Percentiles rank a stretch among this genome's conserved stretches.
These are phyloP conservation scores for Globisporangium echinulatum DNA, from an alignment of 352 stramenopile species.

Conservation along the genomic window DNA sequence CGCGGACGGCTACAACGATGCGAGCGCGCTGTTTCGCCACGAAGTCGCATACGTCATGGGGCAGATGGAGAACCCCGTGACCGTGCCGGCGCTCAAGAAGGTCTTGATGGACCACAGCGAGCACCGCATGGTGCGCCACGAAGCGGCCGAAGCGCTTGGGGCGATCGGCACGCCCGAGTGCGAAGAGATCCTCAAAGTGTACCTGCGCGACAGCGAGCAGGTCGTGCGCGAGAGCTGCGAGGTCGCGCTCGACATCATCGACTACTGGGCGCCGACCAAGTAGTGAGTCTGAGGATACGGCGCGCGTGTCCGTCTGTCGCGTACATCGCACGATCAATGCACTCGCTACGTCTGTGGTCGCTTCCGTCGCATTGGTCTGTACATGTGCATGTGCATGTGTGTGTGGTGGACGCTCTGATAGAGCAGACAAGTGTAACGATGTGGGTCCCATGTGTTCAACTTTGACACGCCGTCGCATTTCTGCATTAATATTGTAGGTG, in stretches of 20 bases:
- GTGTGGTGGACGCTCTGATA: too few species aligned
- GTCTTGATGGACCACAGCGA: slow-evolving; percentile 87
- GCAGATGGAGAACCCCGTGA: slow-evolving; percentile 88
- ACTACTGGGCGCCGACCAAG: slow-evolving; percentile 90
- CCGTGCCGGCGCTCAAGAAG: slow-evolving; percentile 82
- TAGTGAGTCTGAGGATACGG: slow-evolving; percentile 8
- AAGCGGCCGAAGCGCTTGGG: slow-evolving; percentile 95
- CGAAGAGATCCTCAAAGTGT: slow-evolving; percentile 83
- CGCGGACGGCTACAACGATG: slow-evolving; percentile 62
- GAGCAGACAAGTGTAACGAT: too few species aligned
- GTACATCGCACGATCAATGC: not conserved
- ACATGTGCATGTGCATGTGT: too few species aligned
- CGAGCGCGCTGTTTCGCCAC: slow-evolving; percentile 84
- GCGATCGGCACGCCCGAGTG: slow-evolving; percentile 92
- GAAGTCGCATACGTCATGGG: slow-evolving; percentile 93
- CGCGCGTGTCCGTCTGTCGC: not conserved
- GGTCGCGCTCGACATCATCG: slow-evolving; percentile 95
- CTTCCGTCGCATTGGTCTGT: not conserved
- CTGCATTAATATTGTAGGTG: too few species aligned
- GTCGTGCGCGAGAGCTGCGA: slow-evolving; percentile 95
- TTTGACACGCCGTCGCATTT: too few species aligned
- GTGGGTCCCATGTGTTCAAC: too few species aligned
- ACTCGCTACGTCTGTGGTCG: too few species aligned
- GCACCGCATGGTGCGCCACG: slow-evolving; percentile 97
- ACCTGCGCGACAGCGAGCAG: slow-evolving; percentile 64